Base-by-base conservation (phyloP, 2,329 filamentous ascomycete genomes). In the Elsinoe necatrix region DNA sequence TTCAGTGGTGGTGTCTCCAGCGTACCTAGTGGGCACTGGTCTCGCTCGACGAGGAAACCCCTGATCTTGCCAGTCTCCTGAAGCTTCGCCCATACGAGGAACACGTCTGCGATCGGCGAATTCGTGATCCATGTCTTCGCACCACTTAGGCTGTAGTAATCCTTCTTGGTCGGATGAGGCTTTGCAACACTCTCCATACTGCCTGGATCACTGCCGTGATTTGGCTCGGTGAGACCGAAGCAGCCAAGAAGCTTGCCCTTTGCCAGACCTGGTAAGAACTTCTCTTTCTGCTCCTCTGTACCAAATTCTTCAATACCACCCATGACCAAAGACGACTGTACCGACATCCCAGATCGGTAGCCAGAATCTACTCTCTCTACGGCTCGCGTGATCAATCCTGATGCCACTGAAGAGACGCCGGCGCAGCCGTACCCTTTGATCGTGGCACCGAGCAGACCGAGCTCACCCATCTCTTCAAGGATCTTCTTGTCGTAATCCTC, bases 61-160 rank as follows among this genome's bases (percentile, higher is more conserved):
- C 88, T 82, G 63, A 98, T 97, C 78, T 95, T 95, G 61, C 90
- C 91, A 20, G 89, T 95, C 64, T 87, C 86, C 61, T 93, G 83
- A 48, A 95, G 74, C 75, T 95, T 96, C 1, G 92, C 93, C 93
- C 93, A 98, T 1, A 95, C 84, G 61, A 95, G 73, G 54, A 95
- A 73, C 1, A 95, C 79, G 64, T 95, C 89, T 1, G 89, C 82
- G 64, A 95, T 95, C 2, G 90, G 90, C 6, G 87, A 92, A 72
- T 95, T 95, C 12, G 90, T 95, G 69, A 95, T 95, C 90, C 90
- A 95, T 0, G 91, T 95, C 77, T 95, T 95, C 51, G 87, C 76
- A 1, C 90, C 90, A 45, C 84, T 89, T 34, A 95, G 73, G 42
- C 84, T 80, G 64, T 85, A 87, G 70, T 89, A 89, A 1, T 89